These are phyloP conservation scores for Daedaleopsis sinensis DNA, from an alignment of 768 basidiomycete genomes.

Conservation along the genomic window DNA sequence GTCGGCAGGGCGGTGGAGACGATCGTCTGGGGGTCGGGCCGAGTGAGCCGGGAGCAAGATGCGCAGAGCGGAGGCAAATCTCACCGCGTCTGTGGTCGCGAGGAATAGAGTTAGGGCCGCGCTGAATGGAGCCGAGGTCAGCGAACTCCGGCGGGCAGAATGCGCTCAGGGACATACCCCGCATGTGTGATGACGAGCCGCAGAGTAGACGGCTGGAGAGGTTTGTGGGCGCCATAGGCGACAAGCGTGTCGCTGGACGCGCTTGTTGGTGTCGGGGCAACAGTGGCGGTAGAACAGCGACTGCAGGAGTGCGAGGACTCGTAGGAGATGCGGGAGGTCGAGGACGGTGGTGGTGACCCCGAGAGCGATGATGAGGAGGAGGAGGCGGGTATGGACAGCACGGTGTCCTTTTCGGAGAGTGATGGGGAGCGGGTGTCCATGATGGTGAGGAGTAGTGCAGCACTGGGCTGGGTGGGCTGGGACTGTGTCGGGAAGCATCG, in stretches of 20 bases:
- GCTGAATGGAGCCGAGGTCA: constrained; percentile 39
- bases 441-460: not conserved
- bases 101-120: constrained; percentile 82
- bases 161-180: constrained; percentile 49
- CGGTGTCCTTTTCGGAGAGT: constrained; percentile 10
- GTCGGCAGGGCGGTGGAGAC: constrained; percentile 86
- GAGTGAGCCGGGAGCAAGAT: constrained; percentile 12
- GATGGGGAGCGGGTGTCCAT: not conserved
- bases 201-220: constrained; percentile 47
- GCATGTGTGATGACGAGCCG: constrained; percentile 67
- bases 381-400: not conserved
- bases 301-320: constrained; percentile 11
- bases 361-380: not conserved
- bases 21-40: constrained; percentile 48
- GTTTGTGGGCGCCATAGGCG: constrained; percentile 18
- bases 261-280: constrained; percentile 17
- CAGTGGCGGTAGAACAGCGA: constrained; percentile 9
- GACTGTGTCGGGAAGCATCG: constrained; percentile 8
- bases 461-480: not conserved
- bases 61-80: constrained; percentile 5
- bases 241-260: constrained; percentile 28
- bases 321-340: constrained; percentile 9
- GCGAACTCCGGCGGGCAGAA: constrained; percentile 8
- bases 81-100: constrained; percentile 79
- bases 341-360: not conserved